Evolutionary conservation across 1,139 yeast genomes (phyloP).

Genomic region (Nakaseomyces delphensis): DNA sequence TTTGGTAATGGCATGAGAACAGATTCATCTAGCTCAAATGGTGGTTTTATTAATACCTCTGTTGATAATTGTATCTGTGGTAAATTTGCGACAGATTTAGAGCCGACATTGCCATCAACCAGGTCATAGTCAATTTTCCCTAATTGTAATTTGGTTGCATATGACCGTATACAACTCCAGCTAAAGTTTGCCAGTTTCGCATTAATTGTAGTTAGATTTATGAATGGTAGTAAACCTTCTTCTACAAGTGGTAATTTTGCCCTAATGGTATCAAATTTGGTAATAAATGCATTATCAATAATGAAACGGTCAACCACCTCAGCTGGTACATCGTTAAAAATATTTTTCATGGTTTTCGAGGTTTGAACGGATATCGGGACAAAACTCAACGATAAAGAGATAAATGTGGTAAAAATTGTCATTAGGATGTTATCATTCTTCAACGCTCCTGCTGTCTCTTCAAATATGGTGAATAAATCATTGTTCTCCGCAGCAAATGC

Average conservation of each 20-base stretch:
- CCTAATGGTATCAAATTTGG: slow-evolving; percentile 49
- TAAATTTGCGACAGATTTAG: slow-evolving; percentile 1
- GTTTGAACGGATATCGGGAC: slow-evolving; percentile 49
- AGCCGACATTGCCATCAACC: slow-evolving; percentile 26
- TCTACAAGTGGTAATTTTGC: slow-evolving; percentile 57
- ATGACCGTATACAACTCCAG: slow-evolving; percentile 50
- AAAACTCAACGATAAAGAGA: slow-evolving; percentile 55
- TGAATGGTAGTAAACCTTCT: slow-evolving; percentile 51
- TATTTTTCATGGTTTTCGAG: slow-evolving; percentile 42
- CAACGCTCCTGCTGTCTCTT: slow-evolving; percentile 1
- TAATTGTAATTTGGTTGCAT: slow-evolving; percentile 34
- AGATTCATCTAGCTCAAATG: slow-evolving; percentile 35
- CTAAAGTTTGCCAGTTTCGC: slow-evolving; percentile 61
- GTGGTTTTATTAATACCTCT: slow-evolving; percentile 36
- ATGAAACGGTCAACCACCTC: slow-evolving; percentile 52
- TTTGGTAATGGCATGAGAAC: slow-evolving; percentile 36
- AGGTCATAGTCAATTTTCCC: slow-evolving; percentile 25
- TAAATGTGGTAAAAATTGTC: slow-evolving; percentile 50
- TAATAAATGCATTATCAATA: slow-evolving; percentile 44
- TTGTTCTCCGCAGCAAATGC: not conserved
- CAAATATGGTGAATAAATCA: not conserved
- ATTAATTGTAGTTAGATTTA: slow-evolving; percentile 53
- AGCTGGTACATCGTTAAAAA: slow-evolving; percentile 48
- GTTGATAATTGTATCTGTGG: slow-evolving; percentile 34
- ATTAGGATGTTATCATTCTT: slow-evolving; percentile 42